Evolutionary conservation across 345 rosid genomes (phyloP).

Genomic region (Heritiera littoralis): DNA sequence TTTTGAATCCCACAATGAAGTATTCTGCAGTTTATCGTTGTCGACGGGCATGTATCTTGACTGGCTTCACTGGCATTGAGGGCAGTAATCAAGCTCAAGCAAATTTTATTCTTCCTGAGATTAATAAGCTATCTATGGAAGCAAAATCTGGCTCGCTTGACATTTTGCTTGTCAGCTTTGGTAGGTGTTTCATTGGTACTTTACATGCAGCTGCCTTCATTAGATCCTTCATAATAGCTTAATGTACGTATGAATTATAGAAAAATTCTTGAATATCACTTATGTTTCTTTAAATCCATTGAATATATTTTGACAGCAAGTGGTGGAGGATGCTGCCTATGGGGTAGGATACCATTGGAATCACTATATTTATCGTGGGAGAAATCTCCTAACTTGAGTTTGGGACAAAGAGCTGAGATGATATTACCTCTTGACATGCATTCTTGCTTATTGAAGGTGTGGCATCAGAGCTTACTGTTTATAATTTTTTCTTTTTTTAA

Average conservation of each 20-base stretch:
- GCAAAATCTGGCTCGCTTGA: constrained; percentile 79
- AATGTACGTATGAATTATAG: constrained; percentile 9
- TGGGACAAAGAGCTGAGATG: constrained; percentile 84
- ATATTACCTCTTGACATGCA: constrained; percentile 67
- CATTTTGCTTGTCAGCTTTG: constrained; percentile 82
- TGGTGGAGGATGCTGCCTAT: constrained; percentile 73
- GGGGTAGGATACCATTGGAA: constrained; percentile 80
- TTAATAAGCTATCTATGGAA: constrained; percentile 71
- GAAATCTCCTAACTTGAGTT: constrained; percentile 72
- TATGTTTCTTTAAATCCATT: constrained; percentile 18
- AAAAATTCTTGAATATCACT: background rate
- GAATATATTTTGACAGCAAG: constrained; percentile 53
- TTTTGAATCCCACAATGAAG: constrained; percentile 53
- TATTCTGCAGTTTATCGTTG: constrained; percentile 87
- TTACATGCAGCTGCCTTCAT: background rate
- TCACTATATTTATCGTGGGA: constrained; percentile 70
- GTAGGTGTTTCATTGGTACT: constrained; percentile 40
- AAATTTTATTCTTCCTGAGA: constrained; percentile 81
- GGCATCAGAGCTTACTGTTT: constrained; percentile 8
- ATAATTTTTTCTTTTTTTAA: background rate
- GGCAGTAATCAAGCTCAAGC: constrained; percentile 71
- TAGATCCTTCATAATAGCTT: constrained; percentile 9
- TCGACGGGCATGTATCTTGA: constrained; percentile 76
- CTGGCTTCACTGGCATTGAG: constrained; percentile 67
- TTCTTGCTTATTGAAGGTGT: constrained; percentile 84